Percentiles rank a stretch among this genome's conserved stretches.
Evolutionary conservation across 805 yeast species (phyloP).

Genomic region (Schizosaccharomyces lindneri): DNA sequence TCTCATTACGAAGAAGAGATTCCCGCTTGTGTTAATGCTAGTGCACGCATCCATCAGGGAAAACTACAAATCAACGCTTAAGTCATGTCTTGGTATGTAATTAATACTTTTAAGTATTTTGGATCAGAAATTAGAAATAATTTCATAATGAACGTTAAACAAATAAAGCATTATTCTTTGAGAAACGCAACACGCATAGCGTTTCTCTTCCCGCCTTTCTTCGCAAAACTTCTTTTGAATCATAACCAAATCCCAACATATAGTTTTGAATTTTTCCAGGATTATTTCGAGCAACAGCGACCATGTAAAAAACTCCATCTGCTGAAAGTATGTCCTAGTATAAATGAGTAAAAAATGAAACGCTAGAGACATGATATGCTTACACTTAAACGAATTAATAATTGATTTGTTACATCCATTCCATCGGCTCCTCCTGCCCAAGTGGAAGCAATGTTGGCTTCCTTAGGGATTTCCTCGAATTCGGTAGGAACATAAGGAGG

Average conservation of each 20-base stretch:
- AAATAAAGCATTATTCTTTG: not conserved
- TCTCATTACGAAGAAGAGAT: slow-evolving; percentile 1
- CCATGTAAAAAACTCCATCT: slow-evolving; percentile 1
- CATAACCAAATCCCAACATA: not conserved
- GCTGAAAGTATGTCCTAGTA: not conserved
- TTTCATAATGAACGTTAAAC: not conserved
- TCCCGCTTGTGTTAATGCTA: not conserved
- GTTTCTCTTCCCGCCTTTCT: slow-evolving; percentile 1
- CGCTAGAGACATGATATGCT: too few relatives aligned
- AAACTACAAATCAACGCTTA: not conserved
- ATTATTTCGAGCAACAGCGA: not conserved
- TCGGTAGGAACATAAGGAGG: slow-evolving; percentile 2
- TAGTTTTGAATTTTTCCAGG: not conserved
- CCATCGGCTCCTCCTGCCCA: slow-evolving; percentile 3
- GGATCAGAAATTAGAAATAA: too few relatives aligned
- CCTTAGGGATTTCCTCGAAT: not conserved
- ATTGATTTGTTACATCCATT: not conserved
- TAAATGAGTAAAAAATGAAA: not conserved
- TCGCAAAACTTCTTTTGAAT: not conserved
- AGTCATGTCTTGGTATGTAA: not conserved
- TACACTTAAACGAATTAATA: not conserved
- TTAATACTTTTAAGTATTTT: too few relatives aligned
- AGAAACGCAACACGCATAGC: not conserved
- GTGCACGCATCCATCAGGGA: not conserved
- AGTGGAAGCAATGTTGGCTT: not conserved